Conservation (phyloP, 1,284 basidiomycete genomes). For the Melanopsichium pennsylvanicum region DNA sequence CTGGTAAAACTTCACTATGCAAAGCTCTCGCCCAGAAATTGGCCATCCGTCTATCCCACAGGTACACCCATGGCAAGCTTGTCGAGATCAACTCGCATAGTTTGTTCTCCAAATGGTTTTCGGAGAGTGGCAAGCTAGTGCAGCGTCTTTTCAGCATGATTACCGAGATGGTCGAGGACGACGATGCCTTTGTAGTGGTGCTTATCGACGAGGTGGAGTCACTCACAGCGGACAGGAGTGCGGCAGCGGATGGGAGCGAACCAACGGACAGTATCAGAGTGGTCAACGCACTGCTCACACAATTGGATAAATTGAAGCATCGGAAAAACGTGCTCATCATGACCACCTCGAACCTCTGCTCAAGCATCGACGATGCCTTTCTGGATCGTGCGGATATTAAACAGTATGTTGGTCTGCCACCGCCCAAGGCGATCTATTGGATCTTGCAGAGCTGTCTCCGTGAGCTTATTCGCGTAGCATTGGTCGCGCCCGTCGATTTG, state of each 20-base stretch:
- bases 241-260: slow-evolving; percentile 92
- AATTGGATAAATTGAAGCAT: slow-evolving; percentile 92
- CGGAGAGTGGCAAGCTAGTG: slow-evolving; percentile 96
- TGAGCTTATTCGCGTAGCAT: slow-evolving; percentile 79
- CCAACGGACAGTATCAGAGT: slow-evolving; percentile 95
- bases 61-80: slow-evolving; percentile 85
- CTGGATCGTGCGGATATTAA: slow-evolving; percentile 96
- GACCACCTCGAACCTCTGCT: slow-evolving; percentile 93
- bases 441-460: slow-evolving; percentile 84
- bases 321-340: slow-evolving; percentile 93
- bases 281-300: slow-evolving; percentile 95
- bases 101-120: slow-evolving; percentile 73
- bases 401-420: slow-evolving; percentile 90
- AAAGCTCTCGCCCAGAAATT: slow-evolving; percentile 94
- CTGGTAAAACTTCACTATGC: slow-evolving; percentile 95
- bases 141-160: slow-evolving; percentile 90
- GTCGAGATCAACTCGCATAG: slow-evolving; percentile 83
- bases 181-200: slow-evolving; percentile 88
- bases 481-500: slow-evolving; percentile 70
- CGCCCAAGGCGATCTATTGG: slow-evolving; percentile 88
- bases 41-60: slow-evolving; percentile 83
- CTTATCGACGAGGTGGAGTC: slow-evolving; percentile 97
- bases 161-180: slow-evolving; percentile 84
- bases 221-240: slow-evolving; percentile 88
- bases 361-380: slow-evolving; percentile 94